A percentile compares a stretch with the other conserved stretches of the same genome.
Conservation (phyloP, 2,329 filamentous ascomycete genomes). For the Xylariaceae sp. region DNA sequence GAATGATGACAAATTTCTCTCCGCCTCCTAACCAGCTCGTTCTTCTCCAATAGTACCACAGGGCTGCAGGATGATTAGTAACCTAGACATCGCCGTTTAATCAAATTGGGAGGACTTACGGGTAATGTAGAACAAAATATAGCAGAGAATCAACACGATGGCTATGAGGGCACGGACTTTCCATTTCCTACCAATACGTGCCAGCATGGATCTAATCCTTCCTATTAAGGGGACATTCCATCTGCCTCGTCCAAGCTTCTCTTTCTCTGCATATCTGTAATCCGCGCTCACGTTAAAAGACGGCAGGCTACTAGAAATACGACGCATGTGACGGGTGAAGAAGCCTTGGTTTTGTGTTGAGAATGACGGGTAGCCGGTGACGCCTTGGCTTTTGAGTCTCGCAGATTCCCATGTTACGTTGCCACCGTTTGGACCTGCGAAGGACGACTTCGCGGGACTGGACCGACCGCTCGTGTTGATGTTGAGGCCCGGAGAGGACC, state of each 20-base stretch:
- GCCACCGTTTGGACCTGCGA: slow-evolving; percentile 54
- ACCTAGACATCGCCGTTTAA: neutral
- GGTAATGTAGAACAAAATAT: slow-evolving; percentile 70
- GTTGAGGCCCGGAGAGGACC: slow-evolving; percentile 81
- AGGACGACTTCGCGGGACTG: slow-evolving; percentile 60
- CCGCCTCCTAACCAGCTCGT: slow-evolving; percentile 77
- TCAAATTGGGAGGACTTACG: slow-evolving; percentile 63
- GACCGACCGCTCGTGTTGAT: slow-evolving; percentile 69
- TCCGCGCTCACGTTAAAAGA: slow-evolving; percentile 60
- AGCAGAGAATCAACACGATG: slow-evolving; percentile 61
- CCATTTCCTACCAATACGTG: slow-evolving; percentile 64
- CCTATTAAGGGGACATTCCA: slow-evolving; percentile 54
- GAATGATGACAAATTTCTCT: slow-evolving; percentile 88
- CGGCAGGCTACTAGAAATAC: slow-evolving; percentile 77
- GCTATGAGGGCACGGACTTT: slow-evolving; percentile 65
- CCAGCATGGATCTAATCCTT: slow-evolving; percentile 49
- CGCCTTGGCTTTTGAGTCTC: slow-evolving; percentile 73
- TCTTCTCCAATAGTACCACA: slow-evolving; percentile 69
- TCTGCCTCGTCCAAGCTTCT: slow-evolving; percentile 67
- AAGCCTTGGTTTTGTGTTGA: slow-evolving; percentile 82
- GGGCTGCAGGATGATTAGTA: slow-evolving; percentile 45
- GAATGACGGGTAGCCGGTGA: slow-evolving; percentile 77
- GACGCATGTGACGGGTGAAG: slow-evolving; percentile 82
- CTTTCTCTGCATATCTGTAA: slow-evolving; percentile 70
- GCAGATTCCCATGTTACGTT: slow-evolving; percentile 80